These are phyloP conservation scores for Cystobasidiaceae sp. DNA, from an alignment of 1,284 basidiomycete genomes.

Conservation along the genomic window DNA sequence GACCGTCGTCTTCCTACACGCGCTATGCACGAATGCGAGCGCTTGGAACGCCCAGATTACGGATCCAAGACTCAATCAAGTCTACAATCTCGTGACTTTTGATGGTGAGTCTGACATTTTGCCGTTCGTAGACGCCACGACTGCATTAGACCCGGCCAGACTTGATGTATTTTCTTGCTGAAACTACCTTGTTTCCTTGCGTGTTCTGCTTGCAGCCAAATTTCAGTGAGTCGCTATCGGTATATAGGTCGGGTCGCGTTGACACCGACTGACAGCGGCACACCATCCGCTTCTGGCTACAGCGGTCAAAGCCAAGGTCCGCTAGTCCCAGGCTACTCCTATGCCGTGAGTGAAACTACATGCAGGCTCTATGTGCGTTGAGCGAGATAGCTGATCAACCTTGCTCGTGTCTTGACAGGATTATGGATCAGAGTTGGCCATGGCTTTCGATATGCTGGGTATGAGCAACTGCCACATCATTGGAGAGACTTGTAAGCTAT, in stretches of 20 bases:
- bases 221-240: too few species aligned
- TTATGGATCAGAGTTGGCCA: constrained; percentile 3
- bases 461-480: constrained; percentile 16
- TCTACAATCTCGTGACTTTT: constrained; percentile 27
- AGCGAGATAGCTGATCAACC: too few species aligned
- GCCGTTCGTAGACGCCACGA: too few species aligned
- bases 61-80: constrained; percentile 19
- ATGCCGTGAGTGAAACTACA: not conserved
- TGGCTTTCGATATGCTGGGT: constrained; percentile 18
- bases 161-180: too few species aligned
- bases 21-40: constrained; percentile 9
- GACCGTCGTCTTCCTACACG: constrained; percentile 23
- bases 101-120: constrained; percentile 25
- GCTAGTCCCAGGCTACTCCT: not conserved
- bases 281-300: not conserved
- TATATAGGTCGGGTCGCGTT: too few species aligned
- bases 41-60: constrained; percentile 15
- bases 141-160: too few species aligned
- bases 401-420: not conserved
- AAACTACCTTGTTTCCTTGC: too few species aligned
- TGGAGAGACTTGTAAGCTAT: constrained; percentile 22
- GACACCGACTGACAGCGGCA: too few species aligned
- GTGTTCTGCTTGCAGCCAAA: too few species aligned
- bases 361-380: not conserved
- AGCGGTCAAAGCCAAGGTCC: constrained; percentile 13